phyloP scores from a whole-genome alignment of 805 yeast genomes.

The Ogataea glucozyma region DNA sequence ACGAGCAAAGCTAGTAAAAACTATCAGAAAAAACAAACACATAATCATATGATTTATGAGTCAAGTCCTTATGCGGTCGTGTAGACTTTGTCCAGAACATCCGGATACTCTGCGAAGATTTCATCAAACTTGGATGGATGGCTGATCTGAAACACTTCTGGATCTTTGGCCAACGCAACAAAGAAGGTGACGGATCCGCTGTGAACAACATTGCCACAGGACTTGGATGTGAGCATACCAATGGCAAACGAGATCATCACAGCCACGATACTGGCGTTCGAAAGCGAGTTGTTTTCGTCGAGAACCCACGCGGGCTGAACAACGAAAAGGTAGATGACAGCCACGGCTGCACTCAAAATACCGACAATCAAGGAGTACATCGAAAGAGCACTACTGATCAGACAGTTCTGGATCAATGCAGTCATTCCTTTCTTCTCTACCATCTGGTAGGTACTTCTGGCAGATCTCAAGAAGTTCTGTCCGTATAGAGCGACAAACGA shows the following conservation, averaged over 20 bases:
- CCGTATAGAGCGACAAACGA: conserved; percentile 90
- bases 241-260: conserved; percentile 48
- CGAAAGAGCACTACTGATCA: conserved; percentile 72
- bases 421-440: conserved; percentile 77
- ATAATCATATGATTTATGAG: no score
- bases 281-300: conserved; percentile 26
- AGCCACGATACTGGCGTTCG: no score
- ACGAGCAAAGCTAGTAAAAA: neutral
- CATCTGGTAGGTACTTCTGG: conserved; percentile 75
- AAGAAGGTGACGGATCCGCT: conserved; percentile 84
- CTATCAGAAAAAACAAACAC: no score
- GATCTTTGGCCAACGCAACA: conserved; percentile 81
- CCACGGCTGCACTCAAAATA: conserved; percentile 42
- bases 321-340: conserved; percentile 63
- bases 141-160: conserved; percentile 73
- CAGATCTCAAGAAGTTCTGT: conserved; percentile 65
- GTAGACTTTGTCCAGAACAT: conserved; percentile 16
- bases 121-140: conserved; percentile 55
- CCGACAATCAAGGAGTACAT: conserved; percentile 72
- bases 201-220: conserved; percentile 67
- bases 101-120: conserved; percentile 30
- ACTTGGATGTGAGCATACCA: conserved; percentile 69
- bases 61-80: neutral
- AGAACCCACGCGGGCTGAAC: conserved; percentile 64
- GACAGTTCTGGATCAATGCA: conserved; percentile 79